These are phyloP conservation scores for Gossypium stocksii DNA, from an alignment of 345 rosid genomes.

Conservation along the genomic window DNA sequence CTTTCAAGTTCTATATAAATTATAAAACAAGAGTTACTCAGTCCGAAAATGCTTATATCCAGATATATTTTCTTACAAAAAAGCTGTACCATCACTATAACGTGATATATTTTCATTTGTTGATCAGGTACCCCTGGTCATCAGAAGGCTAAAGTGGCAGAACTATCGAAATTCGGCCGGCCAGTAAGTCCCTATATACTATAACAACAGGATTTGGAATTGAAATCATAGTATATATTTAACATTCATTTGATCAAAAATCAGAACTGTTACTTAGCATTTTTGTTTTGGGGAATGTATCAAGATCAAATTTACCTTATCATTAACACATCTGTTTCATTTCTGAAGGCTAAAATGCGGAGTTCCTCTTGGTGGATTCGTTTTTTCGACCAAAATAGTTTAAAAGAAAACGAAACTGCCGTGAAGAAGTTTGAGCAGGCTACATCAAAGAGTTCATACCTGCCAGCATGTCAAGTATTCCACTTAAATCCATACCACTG, in stretches of 20 bases:
- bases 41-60: background rate
- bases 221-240: background rate
- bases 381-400: constrained; percentile 53
- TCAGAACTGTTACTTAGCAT: background rate
- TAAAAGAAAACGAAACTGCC: constrained; percentile 61
- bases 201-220: background rate
- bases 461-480: constrained; percentile 84
- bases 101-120: background rate
- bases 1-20: background rate
- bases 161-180: constrained; percentile 80
- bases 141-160: constrained; percentile 76
- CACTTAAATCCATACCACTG: constrained; percentile 71
- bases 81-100: too few species aligned
- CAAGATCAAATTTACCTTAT: background rate
- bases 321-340: background rate
- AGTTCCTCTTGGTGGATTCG: constrained; percentile 72
- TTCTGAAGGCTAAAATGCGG: constrained; percentile 62
- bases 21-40: background rate
- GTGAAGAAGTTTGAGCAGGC: constrained; percentile 65
- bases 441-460: constrained; percentile 51
- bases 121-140: constrained; percentile 71
- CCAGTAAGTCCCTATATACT: constrained; percentile 54
- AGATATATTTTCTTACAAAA: background rate
- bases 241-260: background rate
- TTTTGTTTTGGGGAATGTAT: background rate